A percentile compares a stretch with the other conserved stretches of the same genome.
Conservation (phyloP, 352 stramenopile genomes). For the Paralagenidium karlingii region DNA sequence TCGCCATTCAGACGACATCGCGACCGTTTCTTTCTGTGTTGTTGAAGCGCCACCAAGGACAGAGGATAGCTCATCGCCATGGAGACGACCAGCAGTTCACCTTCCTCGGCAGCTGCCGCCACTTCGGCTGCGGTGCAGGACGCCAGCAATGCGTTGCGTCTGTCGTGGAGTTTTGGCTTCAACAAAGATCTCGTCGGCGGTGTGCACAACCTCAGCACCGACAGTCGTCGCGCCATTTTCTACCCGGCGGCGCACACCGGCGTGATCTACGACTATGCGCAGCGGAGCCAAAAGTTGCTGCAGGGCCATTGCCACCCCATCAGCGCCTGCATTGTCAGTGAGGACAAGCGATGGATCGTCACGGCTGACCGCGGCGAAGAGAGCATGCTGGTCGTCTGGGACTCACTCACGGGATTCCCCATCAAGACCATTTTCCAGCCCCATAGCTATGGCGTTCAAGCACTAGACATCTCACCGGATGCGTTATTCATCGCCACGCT, state of each 20-base stretch:
- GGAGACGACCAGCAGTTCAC: not conserved
- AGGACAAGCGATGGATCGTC: conserved; percentile 89
- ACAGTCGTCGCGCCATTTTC: conserved; percentile 64
- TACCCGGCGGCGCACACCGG: conserved; percentile 86
- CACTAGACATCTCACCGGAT: conserved; percentile 83
- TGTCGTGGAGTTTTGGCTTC: conserved; percentile 87
- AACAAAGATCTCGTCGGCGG: conserved; percentile 82
- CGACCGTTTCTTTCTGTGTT: too few species aligned
- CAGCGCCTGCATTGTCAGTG: conserved; percentile 75
- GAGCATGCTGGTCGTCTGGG: conserved; percentile 89
- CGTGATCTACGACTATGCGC: conserved; percentile 88
- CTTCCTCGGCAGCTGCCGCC: not conserved
- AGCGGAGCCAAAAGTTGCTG: conserved; percentile 74
- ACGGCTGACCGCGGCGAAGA: conserved; percentile 80
- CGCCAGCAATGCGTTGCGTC: conserved; percentile 52
- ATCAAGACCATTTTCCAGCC: conserved; percentile 88
- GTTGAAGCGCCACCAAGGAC: too few species aligned
- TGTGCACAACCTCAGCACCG: conserved; percentile 80
- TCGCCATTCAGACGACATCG: too few species aligned
- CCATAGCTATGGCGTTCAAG: conserved; percentile 61
- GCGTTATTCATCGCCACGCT: conserved; percentile 84
- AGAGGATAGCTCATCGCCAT: not conserved
- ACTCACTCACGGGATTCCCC: conserved; percentile 62
- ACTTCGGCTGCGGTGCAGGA: not conserved
- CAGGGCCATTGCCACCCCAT: conserved; percentile 90